phyloP scores from a whole-genome alignment of 2,329 filamentous ascomycete genomes.

The Fusarium mexicanum region DNA sequence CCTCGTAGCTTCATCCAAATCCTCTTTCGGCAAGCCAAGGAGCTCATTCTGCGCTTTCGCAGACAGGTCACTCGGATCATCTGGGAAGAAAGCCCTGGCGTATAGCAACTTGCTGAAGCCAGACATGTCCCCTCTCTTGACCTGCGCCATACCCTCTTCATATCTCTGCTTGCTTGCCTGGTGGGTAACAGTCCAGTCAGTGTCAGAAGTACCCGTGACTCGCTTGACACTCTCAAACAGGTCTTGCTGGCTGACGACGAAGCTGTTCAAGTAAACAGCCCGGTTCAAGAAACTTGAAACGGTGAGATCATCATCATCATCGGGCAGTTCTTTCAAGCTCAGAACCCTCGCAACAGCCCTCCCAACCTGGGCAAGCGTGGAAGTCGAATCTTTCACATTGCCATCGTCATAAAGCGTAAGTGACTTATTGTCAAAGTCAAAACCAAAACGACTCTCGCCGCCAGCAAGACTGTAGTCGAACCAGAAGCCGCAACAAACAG shows the following conservation, averaged over 20 bases:
- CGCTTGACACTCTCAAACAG: conserved; percentile 69
- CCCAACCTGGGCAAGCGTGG: conserved; percentile 66
- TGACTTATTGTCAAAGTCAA: conserved; percentile 55
- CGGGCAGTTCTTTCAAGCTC: conserved; percentile 56
- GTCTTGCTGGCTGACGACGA: conserved; percentile 67
- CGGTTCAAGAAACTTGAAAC: conserved; percentile 57
- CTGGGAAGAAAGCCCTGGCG: conserved; percentile 58
- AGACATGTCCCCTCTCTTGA: conserved; percentile 53
- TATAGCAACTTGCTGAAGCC: conserved; percentile 63
- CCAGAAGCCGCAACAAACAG: conserved; percentile 64
- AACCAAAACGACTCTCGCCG: conserved; percentile 53
- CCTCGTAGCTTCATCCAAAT: conserved; percentile 63
- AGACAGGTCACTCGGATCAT: conserved; percentile 46
- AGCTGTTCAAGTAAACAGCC: conserved; percentile 62
- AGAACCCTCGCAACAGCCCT: conserved; percentile 61
- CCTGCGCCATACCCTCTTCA: conserved; percentile 52
- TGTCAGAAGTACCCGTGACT: conserved; percentile 64
- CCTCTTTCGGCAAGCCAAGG: conserved; percentile 63
- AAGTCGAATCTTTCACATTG: conserved; percentile 49
- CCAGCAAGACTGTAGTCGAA: conserved; percentile 61
- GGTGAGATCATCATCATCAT: conserved; percentile 43
- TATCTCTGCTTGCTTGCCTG: conserved; percentile 59
- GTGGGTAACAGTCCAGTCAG: conserved; percentile 66
- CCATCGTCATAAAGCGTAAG: conserved; percentile 60
- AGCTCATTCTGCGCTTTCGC: conserved; percentile 56